Base-by-base conservation (phyloP, 1,284 basidiomycete species). In the Sporisorium sorghi region DNA sequence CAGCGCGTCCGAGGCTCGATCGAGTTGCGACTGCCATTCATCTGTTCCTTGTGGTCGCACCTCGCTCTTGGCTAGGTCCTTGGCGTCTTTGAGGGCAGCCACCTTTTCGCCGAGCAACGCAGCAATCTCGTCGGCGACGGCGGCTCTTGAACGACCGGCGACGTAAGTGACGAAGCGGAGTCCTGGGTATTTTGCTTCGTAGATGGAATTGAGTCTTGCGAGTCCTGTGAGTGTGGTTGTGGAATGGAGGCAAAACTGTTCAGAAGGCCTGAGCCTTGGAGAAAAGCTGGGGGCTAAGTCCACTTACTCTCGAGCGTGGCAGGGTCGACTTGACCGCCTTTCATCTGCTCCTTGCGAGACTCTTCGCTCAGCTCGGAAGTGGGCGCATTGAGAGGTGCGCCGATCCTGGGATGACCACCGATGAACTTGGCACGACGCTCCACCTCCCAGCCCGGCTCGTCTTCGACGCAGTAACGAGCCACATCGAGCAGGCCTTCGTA, bases 141-240 rank as follows among this genome's bases (percentile, higher is more conserved):
- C 66, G 37, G 85, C 51, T 93, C 93, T 21, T 91, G 78, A 68
- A 19, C 77, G 68, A n/a, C 76, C 79, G 10, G 76, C 80, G 19
- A 79, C 81, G 32, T 74, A 81, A 5, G 83, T 83, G 17, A 85
- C 79, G 54, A 79, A 84, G 14, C 76, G 74, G 12, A 85, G 71
- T 10, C 76, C 72, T 2, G 82, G 83, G 52, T 65, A 85, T 12
- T 70, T 64, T 2, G 59, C 61, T 37, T 85, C 82, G 44, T 84
- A 85, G 42, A 78, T 62, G 17, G 67, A 62, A 48, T 83, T 83
- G 44, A 83, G 67, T 33, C 43, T 56, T 14, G 73, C 76, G 1
- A 81, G 67, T n/a, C 61, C 73, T 65, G 71, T 53, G 15, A 24
- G 10, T 15, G 32, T 14, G 4, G 32, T 26, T 3, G 17, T 8